phyloP scores from a whole-genome alignment of 1,284 basidiomycete species.

The Hypsizygus ulmarius region DNA sequence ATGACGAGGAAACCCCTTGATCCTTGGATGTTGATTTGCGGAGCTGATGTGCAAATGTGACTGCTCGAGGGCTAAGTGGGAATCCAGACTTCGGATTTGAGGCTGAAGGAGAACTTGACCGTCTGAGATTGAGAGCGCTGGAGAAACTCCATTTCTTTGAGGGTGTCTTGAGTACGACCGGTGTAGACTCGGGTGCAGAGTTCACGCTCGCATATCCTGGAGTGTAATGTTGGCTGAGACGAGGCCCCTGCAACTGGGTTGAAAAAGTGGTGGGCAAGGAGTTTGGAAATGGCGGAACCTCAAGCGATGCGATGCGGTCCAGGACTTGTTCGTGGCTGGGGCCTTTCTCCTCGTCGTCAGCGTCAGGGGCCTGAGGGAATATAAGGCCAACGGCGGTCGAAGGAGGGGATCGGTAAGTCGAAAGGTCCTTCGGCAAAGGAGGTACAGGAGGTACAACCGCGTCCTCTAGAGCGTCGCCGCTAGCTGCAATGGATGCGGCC shows the following conservation, averaged over 20 bases:
- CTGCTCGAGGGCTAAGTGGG: conserved; percentile 61
- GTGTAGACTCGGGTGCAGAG: conserved; percentile 41
- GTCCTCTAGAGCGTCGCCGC: conserved; percentile 59
- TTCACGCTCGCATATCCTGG: conserved; percentile 34
- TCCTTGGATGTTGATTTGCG: conserved; percentile 69
- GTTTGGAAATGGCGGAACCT: conserved; percentile 43
- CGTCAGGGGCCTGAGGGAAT: conserved; percentile 41
- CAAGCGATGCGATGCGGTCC: conserved; percentile 49
- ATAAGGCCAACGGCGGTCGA: conserved; percentile 49
- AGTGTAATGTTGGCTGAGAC: conserved; percentile 37
- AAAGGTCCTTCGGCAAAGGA: conserved; percentile 90
- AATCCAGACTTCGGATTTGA: conserved; percentile 51
- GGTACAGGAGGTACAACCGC: conserved; percentile 89
- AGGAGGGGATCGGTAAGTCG: conserved; percentile 70
- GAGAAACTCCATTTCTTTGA: conserved; percentile 98
- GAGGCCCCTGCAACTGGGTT: conserved; percentile 26
- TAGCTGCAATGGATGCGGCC: conserved; percentile 54
- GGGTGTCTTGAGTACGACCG: conserved; percentile 60
- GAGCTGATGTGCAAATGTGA: conserved; percentile 58
- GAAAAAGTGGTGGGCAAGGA: conserved; percentile 33
- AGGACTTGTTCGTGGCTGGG: conserved; percentile 36
- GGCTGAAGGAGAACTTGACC: conserved; percentile 65
- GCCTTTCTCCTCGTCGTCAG: conserved; percentile 38
- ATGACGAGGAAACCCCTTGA: conserved; percentile 43
- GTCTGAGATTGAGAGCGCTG: conserved; percentile 80